These are phyloP conservation scores for Sclerotinia glacialis DNA, from an alignment of 2,329 filamentous ascomycete genomes.

Conservation along the genomic window DNA sequence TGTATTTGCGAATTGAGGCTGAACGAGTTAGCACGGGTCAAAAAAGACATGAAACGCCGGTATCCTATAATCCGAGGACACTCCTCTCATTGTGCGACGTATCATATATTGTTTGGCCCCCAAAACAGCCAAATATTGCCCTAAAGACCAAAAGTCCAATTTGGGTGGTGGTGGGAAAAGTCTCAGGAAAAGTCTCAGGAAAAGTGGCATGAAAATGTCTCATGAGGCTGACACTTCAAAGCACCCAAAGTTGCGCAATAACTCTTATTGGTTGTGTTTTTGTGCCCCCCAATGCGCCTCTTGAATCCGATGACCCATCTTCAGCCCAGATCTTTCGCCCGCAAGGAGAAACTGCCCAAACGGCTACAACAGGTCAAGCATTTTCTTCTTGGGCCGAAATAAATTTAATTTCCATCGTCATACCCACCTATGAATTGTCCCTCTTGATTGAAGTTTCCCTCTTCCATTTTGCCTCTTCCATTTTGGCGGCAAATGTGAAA, in stretches of 20 bases:
- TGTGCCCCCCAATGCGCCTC: constrained; percentile 15
- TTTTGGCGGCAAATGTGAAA: neutral
- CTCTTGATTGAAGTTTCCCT: neutral
- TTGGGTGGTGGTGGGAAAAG: no score
- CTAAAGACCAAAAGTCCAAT: no score
- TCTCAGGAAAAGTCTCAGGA: no score
- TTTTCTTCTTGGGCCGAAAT: constrained; percentile 18
- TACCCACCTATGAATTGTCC: neutral
- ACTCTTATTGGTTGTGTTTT: constrained; percentile 10
- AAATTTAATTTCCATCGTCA: neutral
- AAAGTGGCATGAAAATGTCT: constrained; percentile 15
- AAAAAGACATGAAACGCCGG: constrained; percentile 15
- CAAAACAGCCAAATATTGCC: neutral
- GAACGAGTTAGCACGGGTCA: constrained; percentile 10
- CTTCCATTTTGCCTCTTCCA: no score
- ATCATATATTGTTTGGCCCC: constrained; percentile 16
- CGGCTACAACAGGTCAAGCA: constrained; percentile 9
- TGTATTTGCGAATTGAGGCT: constrained; percentile 14
- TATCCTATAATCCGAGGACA: constrained; percentile 3
- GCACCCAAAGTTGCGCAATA: constrained; percentile 16
- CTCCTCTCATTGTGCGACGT: constrained; percentile 4
- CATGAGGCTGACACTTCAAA: constrained; percentile 15
- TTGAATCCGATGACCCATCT: constrained; percentile 18
- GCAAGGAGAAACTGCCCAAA: constrained; percentile 13
- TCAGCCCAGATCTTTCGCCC: constrained; percentile 4